Evolutionary conservation across 83 land plant genomes (phyloP).

Genomic region (Larix sibirica): DNA sequence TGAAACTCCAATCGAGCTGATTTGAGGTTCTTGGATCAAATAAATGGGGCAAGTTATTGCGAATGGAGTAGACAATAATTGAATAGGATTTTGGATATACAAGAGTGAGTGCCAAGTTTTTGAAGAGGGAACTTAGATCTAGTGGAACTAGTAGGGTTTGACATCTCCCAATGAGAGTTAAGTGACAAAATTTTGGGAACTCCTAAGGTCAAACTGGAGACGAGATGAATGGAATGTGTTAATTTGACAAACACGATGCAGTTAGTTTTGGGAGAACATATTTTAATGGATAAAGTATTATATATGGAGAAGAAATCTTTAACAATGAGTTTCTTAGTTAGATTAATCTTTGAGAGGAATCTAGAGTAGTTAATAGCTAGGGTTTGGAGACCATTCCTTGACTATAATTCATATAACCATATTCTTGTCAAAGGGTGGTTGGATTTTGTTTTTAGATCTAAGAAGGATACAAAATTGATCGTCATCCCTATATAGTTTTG

Average conservation of each 20-base stretch:
- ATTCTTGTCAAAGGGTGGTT: background rate
- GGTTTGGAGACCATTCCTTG: background rate
- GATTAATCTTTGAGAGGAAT: background rate
- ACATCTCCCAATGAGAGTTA: too few relatives aligned
- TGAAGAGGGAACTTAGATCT: too few relatives aligned
- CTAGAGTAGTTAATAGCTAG: background rate
- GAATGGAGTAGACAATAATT: too few relatives aligned
- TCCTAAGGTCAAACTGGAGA: too few relatives aligned
- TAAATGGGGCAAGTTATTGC: too few relatives aligned
- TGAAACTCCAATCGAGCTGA: too few relatives aligned
- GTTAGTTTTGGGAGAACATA: background rate
- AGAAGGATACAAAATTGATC: background rate
- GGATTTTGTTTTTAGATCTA: background rate
- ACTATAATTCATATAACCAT: background rate
- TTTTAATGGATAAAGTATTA: background rate
- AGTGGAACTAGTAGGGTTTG: too few relatives aligned
- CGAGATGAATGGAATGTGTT: background rate
- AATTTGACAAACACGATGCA: background rate
- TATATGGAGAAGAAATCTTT: background rate
- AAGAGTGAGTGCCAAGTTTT: too few relatives aligned
- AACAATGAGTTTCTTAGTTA: background rate
- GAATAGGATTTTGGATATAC: too few relatives aligned
- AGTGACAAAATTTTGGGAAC: too few relatives aligned
- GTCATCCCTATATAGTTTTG: background rate
- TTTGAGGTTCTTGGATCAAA: too few relatives aligned